These are phyloP conservation scores for Aspergillus sp. DNA, from an alignment of 2,329 filamentous ascomycete genomes.

Conservation along the genomic window DNA sequence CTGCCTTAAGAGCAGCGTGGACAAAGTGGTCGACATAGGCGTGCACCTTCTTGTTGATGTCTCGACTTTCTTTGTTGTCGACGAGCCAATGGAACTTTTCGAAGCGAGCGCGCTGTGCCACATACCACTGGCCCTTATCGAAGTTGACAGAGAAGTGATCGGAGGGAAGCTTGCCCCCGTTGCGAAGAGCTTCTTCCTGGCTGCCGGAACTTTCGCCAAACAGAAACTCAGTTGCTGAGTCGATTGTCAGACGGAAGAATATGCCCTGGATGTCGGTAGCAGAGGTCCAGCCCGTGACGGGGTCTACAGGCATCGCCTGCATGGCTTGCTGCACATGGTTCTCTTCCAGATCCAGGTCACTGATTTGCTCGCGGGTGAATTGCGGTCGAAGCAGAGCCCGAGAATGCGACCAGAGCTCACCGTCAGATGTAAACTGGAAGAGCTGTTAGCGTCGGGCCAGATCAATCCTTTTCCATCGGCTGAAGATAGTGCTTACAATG, in stretches of 20 bases:
- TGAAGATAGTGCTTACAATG: slow-evolving; percentile 39
- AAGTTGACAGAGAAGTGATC: slow-evolving; percentile 36
- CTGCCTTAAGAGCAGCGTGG: slow-evolving; percentile 23
- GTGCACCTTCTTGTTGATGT: slow-evolving; percentile 14
- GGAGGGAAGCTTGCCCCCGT: slow-evolving; percentile 38
- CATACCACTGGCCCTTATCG: slow-evolving; percentile 33
- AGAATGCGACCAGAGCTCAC: slow-evolving; percentile 72
- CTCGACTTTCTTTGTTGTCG: slow-evolving; percentile 20
- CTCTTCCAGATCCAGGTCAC: slow-evolving; percentile 80
- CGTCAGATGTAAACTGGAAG: slow-evolving; percentile 64
- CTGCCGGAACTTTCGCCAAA: slow-evolving; percentile 73
- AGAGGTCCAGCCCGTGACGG: slow-evolving; percentile 47
- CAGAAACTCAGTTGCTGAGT: slow-evolving; percentile 83
- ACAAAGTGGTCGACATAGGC: slow-evolving; percentile 24
- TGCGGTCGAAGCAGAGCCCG: slow-evolving; percentile 82
- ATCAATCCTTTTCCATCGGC: no score
- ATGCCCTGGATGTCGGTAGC: slow-evolving; percentile 71
- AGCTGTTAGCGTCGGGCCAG: slow-evolving; percentile 5
- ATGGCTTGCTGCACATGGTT: slow-evolving; percentile 74
- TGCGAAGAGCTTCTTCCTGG: slow-evolving; percentile 35
- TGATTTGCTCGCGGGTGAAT: slow-evolving; percentile 81
- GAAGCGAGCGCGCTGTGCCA: slow-evolving; percentile 24
- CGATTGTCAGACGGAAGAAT: slow-evolving; percentile 82
- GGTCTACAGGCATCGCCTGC: slow-evolving; percentile 59
- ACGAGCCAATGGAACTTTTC: slow-evolving; percentile 23